Conservation (phyloP, 768 basidiomycete genomes). For the Royoungia palumana region DNA sequence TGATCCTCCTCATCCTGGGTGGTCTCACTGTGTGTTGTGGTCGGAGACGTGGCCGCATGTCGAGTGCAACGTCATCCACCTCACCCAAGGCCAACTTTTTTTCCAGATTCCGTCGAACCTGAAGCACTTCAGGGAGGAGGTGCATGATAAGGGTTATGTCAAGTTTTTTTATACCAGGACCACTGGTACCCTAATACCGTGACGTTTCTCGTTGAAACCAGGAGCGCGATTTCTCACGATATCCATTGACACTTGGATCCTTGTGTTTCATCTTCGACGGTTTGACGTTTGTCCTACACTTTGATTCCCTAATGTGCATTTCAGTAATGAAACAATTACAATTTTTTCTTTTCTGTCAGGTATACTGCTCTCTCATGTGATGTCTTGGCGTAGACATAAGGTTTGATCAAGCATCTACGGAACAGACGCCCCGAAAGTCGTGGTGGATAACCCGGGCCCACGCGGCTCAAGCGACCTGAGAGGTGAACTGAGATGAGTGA, state of each 20-base stretch:
- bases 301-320: neutral
- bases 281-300: neutral
- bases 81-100: conserved; percentile 30
- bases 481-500: too few relatives aligned
- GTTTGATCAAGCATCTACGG: too few relatives aligned
- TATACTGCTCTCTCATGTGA: too few relatives aligned
- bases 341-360: neutral
- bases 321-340: conserved; percentile 7
- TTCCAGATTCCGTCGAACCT: conserved; percentile 39
- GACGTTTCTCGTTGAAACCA: neutral
- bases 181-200: neutral
- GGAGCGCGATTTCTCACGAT: conserved; percentile 9
- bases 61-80: conserved; percentile 32
- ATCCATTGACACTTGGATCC: conserved; percentile 5
- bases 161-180: neutral
- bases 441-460: too few relatives aligned
- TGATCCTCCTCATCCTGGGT: conserved; percentile 61
- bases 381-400: too few relatives aligned
- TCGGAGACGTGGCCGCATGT: conserved; percentile 52
- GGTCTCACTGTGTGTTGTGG: conserved; percentile 72
- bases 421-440: too few relatives aligned
- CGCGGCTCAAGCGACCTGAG: too few relatives aligned
- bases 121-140: neutral
- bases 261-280: neutral
- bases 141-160: neutral